Evolutionary conservation across 2,329 filamentous ascomycete species (phyloP).

Genomic region (Plectosphaerella plurivora): DNA sequence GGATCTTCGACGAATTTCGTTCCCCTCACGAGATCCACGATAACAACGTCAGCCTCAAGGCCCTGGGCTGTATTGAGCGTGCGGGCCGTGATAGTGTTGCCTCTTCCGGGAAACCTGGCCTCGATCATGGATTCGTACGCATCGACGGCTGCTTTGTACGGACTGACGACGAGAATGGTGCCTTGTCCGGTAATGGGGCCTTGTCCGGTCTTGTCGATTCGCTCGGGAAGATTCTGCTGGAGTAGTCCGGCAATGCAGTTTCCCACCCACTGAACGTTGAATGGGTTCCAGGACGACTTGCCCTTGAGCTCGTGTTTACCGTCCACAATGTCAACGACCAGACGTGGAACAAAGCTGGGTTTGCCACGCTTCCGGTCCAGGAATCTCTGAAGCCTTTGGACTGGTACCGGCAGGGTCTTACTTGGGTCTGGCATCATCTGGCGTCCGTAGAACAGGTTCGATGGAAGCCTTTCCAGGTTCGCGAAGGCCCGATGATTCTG

Average conservation of each 20-base stretch:
- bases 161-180: slow-evolving; percentile 35
- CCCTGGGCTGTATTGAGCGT: slow-evolving; percentile 41
- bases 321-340: slow-evolving; percentile 23
- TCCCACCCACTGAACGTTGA: slow-evolving; percentile 31
- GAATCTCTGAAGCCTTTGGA: slow-evolving; percentile 18
- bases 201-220: slow-evolving; percentile 11
- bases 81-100: slow-evolving; percentile 12
- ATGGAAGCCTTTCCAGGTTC: slow-evolving; percentile 32
- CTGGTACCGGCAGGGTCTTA: slow-evolving; percentile 17
- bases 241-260: slow-evolving; percentile 23
- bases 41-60: slow-evolving; percentile 40
- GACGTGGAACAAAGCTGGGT: slow-evolving; percentile 26
- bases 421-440: slow-evolving; percentile 28
- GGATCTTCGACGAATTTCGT: slow-evolving; percentile 35
- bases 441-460: slow-evolving; percentile 32
- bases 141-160: slow-evolving; percentile 31
- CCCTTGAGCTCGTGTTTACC: slow-evolving; percentile 19
- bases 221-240: slow-evolving; percentile 23
- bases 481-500: slow-evolving; percentile 31
- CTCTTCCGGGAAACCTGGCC: neutral
- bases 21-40: slow-evolving; percentile 40
- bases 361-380: slow-evolving; percentile 14
- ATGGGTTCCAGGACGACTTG: slow-evolving; percentile 33
- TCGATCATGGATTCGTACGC: slow-evolving; percentile 21
- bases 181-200: slow-evolving; percentile 27